Conservation (phyloP, 192 early-diverging fungal species). For the Jimgerdemannia flammicorona region DNA sequence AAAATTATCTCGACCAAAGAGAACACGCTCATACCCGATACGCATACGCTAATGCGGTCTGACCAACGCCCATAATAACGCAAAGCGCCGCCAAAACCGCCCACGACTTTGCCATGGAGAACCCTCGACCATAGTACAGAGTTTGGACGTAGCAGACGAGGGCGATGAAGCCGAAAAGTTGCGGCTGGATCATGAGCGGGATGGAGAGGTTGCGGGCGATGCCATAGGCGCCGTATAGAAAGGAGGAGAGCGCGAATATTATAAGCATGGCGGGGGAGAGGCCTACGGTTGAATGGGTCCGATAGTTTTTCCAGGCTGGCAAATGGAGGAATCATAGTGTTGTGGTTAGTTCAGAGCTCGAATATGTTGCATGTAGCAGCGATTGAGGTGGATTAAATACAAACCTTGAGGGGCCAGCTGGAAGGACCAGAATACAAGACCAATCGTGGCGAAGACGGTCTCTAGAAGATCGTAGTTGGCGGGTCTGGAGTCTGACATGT, state of each 20-base stretch:
- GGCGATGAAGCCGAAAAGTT: constrained; percentile 38
- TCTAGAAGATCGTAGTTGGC: constrained; percentile 20
- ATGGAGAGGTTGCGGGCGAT: constrained; percentile 38
- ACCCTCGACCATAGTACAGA: constrained; percentile 20
- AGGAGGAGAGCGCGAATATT: constrained; percentile 32
- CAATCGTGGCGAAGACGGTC: constrained; percentile 36
- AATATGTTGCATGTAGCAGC: background rate
- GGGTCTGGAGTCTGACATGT: no score
- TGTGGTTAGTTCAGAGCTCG: background rate
- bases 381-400: background rate
- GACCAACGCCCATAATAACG: constrained; percentile 12
- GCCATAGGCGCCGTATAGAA: constrained; percentile 37
- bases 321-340: background rate
- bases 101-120: background rate
- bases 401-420: constrained; percentile 39
- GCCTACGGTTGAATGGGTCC: constrained; percentile 30
- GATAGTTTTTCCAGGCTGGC: constrained; percentile 32
- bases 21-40: background rate
- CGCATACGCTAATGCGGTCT: constrained; percentile 20
- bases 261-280: constrained; percentile 36
- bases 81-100: background rate
- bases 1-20: no score
- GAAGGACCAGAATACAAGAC: constrained; percentile 48
- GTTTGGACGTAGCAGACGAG: constrained; percentile 32
- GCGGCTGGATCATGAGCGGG: constrained; percentile 42